Base-by-base conservation (phyloP, 2,329 filamentous ascomycete genomes). In the Trichophyton schoenleinii region DNA sequence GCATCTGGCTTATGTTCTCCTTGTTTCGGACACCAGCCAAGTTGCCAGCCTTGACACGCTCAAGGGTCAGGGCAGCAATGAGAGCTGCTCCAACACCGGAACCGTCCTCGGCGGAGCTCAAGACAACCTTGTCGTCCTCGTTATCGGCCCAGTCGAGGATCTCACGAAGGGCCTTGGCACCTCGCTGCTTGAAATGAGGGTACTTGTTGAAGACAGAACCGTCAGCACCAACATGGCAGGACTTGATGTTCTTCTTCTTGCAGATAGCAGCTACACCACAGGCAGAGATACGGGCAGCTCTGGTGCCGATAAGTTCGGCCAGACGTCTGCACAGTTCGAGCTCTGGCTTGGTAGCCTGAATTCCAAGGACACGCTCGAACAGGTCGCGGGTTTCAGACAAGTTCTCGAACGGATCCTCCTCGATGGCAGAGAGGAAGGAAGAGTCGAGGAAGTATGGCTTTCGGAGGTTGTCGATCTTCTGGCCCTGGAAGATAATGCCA, bases 181-280 rank as follows among this genome's bases (percentile, higher is more conserved):
- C 91, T 60, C 94, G 87, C 62, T 86, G 84, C 81, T 96, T 96
- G 83, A 99, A 99, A 77, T 96, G 88, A 11, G 94, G 94, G 78
- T 99, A 99, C 75, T 97, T 97, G 82, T 96, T 96, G 80, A 99
- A 99, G 60, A 99, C 92, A 18, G 89, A 95, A 42, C 94, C 94
- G 72, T 99, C 94, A 59, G 94, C 94, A 69, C 94, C 94, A 48
- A 99, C 94, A 74, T 97, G 94, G 79, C 89, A 95, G 42, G 83
- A 82, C 70, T 87, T 78, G 75, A 91, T 92, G 67, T 84, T 83
- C 83, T 96, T 97, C 86, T 97, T 97, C 78, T 87, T 95, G 82
- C 88, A 91, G 71, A 99, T 96, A 62, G 92, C 94, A 11, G 92
- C 91, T 60, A 99, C 89, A 76, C 94, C 94, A 71, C 94, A 97